Base-by-base conservation (phyloP, 1,284 basidiomycete genomes). In the Ceratorhiza oryzae-sativae region DNA sequence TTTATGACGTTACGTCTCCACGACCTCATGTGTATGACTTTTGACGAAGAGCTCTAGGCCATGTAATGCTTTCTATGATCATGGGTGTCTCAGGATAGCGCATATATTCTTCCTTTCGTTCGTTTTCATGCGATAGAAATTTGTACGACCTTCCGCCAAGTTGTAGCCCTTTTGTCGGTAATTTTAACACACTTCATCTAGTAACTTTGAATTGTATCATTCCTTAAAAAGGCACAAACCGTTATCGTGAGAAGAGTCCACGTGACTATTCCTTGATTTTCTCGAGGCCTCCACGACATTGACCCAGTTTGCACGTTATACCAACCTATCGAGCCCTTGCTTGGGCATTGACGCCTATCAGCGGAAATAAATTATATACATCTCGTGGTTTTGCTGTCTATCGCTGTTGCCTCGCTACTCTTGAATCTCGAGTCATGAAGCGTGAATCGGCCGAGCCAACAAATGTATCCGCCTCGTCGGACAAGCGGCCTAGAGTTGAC, bases 401-500 rank as follows among this genome's bases (percentile, higher is more conserved):
- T n/a, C n/a, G n/a, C n/a, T n/a, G n/a, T n/a, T n/a, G n/a, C n/a
- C n/a, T n/a, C n/a, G n/a, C 36, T 8, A 20, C 3, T 45, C 42
- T 45, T 45, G 42, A 45, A 18, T 55, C 36, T 27, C 48, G 30
- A 51, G 62, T 36, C 34, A 71, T 71, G 67, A 71, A 71, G 23
- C 67, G 67, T 49, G 67, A 59, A n/a, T 59, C 67, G 42, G 32
- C 30, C 12, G 67, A 71, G 25, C 20, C 55, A 5, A n/a, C 20
- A 2, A 25, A 30, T 71, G 42, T 36, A 15, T 13, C 42, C 20
- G 42, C 30, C 25, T 18, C 25, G 20, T n/a, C n/a, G 23, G 67
- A 71, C 13, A 71, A 71, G 51, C 41, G 67, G 23, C 67, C 55
- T 15, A 59, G 42, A 41, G 42, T 71, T 23, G 56, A 59, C 2